phyloP scores from a whole-genome alignment of 2,329 filamentous ascomycete genomes.

The Acephala macrosclerotiorum region DNA sequence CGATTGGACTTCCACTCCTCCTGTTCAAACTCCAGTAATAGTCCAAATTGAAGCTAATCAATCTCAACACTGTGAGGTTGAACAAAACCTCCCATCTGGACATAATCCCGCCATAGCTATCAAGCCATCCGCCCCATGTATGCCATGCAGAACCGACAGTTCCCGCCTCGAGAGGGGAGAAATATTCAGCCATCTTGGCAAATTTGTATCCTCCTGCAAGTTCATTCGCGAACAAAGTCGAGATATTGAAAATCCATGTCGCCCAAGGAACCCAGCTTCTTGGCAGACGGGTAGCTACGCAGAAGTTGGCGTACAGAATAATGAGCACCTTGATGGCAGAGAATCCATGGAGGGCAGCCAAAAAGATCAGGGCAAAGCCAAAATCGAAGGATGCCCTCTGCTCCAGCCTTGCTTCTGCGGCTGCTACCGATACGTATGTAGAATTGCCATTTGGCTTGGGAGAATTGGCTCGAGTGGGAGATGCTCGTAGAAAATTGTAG shows the following conservation, averaged over 20 bases:
- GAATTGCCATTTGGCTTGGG: conserved; percentile 43
- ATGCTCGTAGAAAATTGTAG: conserved; percentile 63
- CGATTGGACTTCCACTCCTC: conserved; percentile 69
- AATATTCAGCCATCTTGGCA: conserved; percentile 62
- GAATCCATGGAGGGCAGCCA: conserved; percentile 82
- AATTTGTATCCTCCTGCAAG: conserved; percentile 80
- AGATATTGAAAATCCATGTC: conserved; percentile 92
- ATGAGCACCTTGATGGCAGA: conserved; percentile 82
- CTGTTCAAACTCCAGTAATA: conserved; percentile 89
- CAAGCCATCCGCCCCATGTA: conserved; percentile 73
- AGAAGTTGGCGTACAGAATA: conserved; percentile 85
- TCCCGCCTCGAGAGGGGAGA: conserved; percentile 47
- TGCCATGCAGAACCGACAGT: conserved; percentile 26
- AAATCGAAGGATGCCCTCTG: conserved; percentile 85
- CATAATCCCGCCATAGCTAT: conserved; percentile 83
- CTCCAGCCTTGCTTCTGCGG: conserved; percentile 64
- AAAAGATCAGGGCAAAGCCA: conserved; percentile 79
- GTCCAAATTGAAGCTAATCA: conserved; percentile 97
- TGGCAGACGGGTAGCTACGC: conserved; percentile 76
- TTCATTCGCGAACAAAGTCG: conserved; percentile 89
- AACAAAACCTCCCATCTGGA: conserved; percentile 96
- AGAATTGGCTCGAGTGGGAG: conserved; percentile 32
- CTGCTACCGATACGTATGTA: conserved; percentile 49
- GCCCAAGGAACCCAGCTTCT: conserved; percentile 72
- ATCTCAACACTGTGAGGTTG: conserved; percentile 89